Evolutionary conservation across 2,329 filamentous ascomycete species (phyloP).

Genomic region (Pleomassaria siparia): DNA sequence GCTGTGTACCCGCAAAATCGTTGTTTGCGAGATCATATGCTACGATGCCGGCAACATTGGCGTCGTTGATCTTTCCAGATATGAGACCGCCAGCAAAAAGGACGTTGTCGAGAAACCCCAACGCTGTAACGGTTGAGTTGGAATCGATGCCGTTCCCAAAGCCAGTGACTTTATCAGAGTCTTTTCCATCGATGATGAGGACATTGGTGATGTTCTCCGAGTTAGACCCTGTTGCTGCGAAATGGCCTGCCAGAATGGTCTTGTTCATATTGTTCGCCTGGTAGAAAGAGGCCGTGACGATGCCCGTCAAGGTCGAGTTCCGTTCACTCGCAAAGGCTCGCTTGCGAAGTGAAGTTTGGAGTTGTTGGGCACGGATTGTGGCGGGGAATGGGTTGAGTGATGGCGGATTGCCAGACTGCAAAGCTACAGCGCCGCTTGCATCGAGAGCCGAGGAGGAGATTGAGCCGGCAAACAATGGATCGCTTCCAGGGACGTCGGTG

Average conservation of each 20-base stretch:
- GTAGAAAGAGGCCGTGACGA: constrained; percentile 80
- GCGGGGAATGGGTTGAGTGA: constrained; percentile 51
- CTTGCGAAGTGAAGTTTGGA: constrained; percentile 42
- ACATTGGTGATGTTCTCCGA: constrained; percentile 77
- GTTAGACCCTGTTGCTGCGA: constrained; percentile 68
- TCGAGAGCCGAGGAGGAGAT: constrained; percentile 74
- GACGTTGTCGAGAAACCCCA: constrained; percentile 52
- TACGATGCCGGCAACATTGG: constrained; percentile 70
- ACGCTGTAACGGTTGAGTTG: constrained; percentile 73
- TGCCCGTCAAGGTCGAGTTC: constrained; percentile 60
- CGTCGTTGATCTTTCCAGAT: constrained; percentile 67
- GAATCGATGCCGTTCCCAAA: constrained; percentile 66
- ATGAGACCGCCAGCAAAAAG: constrained; percentile 84
- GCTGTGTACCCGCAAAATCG: constrained; percentile 66
- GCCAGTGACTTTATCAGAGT: constrained; percentile 67
- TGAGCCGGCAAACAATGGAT: constrained; percentile 79
- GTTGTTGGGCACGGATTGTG: constrained; percentile 26
- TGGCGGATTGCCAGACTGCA: constrained; percentile 46
- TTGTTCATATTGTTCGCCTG: constrained; percentile 70
- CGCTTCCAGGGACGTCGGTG: constrained; percentile 63
- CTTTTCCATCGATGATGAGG: constrained; percentile 76
- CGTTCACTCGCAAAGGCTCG: constrained; percentile 46
- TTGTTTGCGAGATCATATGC: constrained; percentile 73
- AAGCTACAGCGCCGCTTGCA: constrained; percentile 70
- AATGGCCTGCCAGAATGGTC: constrained; percentile 86